A percentile compares a stretch with the other conserved stretches of the same genome.
phyloP scores from a whole-genome alignment of 2,329 filamentous ascomycete species.

The Dryadomyces quercus-mongolicae region DNA sequence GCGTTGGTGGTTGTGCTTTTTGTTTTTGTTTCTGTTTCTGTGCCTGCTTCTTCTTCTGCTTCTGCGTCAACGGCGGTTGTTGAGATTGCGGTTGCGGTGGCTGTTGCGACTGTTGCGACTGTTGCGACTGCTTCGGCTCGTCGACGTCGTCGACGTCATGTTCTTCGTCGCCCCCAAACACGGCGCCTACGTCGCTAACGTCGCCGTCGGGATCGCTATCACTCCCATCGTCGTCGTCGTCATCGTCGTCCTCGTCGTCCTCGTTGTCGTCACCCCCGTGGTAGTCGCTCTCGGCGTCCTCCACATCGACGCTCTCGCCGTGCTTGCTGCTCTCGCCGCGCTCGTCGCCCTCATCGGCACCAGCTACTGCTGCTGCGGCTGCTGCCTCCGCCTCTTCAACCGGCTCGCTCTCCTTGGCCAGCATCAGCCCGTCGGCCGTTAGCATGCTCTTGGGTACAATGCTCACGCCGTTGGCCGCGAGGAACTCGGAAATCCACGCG shows the following conservation, averaged over 20 bases:
- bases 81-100: background rate
- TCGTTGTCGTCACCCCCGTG: background rate
- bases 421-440: background rate
- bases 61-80: background rate
- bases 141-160: background rate
- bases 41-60: conserved; percentile 2
- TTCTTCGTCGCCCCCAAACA: background rate
- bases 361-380: conserved; percentile 45
- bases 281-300: conserved; percentile 10
- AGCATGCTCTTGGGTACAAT: background rate
- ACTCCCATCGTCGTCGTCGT: background rate
- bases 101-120: background rate
- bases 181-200: background rate
- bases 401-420: conserved; percentile 24
- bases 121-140: background rate
- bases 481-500: background rate
- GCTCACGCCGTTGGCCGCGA: conserved; percentile 30
- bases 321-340: conserved; percentile 17
- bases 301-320: conserved; percentile 5
- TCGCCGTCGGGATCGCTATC: background rate
- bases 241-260: conserved; percentile 10
- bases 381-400: conserved; percentile 48
- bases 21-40: background rate
- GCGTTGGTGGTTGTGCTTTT: background rate
- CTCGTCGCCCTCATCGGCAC: conserved; percentile 30